phyloP scores from a whole-genome alignment of 805 yeast species.

The Candida tallmaniae region DNA sequence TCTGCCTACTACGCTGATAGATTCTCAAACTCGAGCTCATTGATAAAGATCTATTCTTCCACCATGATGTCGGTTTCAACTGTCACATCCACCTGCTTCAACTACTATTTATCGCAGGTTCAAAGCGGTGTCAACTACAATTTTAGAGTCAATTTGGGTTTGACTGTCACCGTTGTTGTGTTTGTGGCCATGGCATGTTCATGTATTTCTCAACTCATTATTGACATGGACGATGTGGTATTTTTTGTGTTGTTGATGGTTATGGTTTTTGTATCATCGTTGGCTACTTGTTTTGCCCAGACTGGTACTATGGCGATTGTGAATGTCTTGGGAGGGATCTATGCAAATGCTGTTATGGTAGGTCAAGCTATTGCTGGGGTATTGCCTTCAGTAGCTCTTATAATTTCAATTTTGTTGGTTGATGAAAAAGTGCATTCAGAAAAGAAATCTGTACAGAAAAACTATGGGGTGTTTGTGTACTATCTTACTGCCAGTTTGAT shows the following conservation, averaged over 20 bases:
- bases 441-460: slow-evolving; percentile 23
- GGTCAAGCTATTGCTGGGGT: slow-evolving; percentile 97
- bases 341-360: slow-evolving; percentile 87
- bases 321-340: slow-evolving; percentile 67
- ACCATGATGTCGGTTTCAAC: slow-evolving; percentile 89
- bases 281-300: slow-evolving; percentile 80
- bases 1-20: slow-evolving; percentile 71
- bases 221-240: slow-evolving; percentile 30
- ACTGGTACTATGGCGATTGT: slow-evolving; percentile 89
- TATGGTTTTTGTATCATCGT: slow-evolving; percentile 59
- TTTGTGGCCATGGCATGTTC: slow-evolving; percentile 56
- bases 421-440: slow-evolving; percentile 27
- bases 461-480: slow-evolving; percentile 41
- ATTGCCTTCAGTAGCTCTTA: slow-evolving; percentile 71
- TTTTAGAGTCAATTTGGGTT: slow-evolving; percentile 57
- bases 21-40: slow-evolving; percentile 45
- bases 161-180: slow-evolving; percentile 49
- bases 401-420: slow-evolving; percentile 45
- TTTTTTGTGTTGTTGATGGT: slow-evolving; percentile 55
- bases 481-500: slow-evolving; percentile 50
- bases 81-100: slow-evolving; percentile 55
- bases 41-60: slow-evolving; percentile 63
- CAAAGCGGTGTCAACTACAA: slow-evolving; percentile 60
- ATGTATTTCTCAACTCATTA: slow-evolving; percentile 35
- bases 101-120: slow-evolving; percentile 57